Base-by-base conservation (phyloP, 345 rosid species). In the Anastatica hierochuntica region DNA sequence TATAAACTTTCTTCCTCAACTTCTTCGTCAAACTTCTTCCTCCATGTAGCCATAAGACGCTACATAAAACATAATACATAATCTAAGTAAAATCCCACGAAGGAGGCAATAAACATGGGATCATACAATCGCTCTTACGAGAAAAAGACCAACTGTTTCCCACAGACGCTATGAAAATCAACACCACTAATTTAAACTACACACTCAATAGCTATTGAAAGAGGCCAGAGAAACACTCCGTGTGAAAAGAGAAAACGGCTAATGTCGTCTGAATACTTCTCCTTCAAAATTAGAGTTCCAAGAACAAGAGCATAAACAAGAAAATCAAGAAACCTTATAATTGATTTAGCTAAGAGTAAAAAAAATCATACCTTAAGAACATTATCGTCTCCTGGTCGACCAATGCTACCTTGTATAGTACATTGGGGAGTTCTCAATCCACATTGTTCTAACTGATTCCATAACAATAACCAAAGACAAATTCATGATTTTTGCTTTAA, bases 401-500 rank as follows among this genome's bases (percentile, higher is more conserved):
- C 72, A 51, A 90, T 75, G 58, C 69, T 67, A 29, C 98, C 98
- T 63, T 76, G 97, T 45, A 90, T 76, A 2, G 97, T 90, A 66
- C 94, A 84, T 69, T 86, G 98, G 26, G 82, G 85, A 49, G 90
- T 90, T 73, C 96, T 70, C 74, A 76, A 62, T 46, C 97, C 92
- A 75, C 80, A 72, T 56, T 86, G 96, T 35, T 80, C 85, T 54
- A 90, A 72, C 96, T 86, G 78, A 65, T 53, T 24, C 44, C 55
- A 53, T 3, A 36, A 49, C 31, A 53, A 23, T 14, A 27, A 36
- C 21, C 7, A 43, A 43, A 29, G 40, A 24, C 16, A 43, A 10
- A 5, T 10, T 2, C 3, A 24, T 8, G 13, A 20, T n/a, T n/a
- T n/a, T n/a, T n/a, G n/a, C n/a, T n/a, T n/a, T n/a, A n/a, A n/a